These are phyloP conservation scores for Sporothrix brasiliensis DNA, from an alignment of 2,329 filamentous ascomycete species.

Conservation along the genomic window DNA sequence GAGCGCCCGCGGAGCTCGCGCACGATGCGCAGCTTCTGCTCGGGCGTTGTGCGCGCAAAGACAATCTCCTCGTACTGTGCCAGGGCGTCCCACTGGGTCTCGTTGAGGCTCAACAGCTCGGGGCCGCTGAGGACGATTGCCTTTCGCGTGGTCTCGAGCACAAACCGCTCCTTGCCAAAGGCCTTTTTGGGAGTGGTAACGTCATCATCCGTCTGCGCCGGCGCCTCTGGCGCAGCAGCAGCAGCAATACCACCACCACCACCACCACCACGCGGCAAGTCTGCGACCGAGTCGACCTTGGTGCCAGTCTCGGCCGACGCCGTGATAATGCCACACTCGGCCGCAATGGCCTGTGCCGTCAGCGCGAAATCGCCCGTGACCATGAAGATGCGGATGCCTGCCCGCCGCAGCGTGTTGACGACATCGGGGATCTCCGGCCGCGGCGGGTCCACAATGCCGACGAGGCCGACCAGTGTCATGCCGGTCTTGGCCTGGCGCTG, in stretches of 20 bases:
- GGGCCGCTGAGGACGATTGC: slow-evolving; percentile 67
- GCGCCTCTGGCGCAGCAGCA: background rate
- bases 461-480: slow-evolving; percentile 71
- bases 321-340: slow-evolving; percentile 68
- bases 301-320: slow-evolving; percentile 46
- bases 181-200: slow-evolving; percentile 31
- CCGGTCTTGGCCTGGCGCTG: slow-evolving; percentile 57
- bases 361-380: slow-evolving; percentile 78
- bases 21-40: slow-evolving; percentile 81
- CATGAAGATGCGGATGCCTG: slow-evolving; percentile 78
- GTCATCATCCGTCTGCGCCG: slow-evolving; percentile 38
- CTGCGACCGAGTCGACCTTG: slow-evolving; percentile 58
- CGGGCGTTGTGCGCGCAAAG: slow-evolving; percentile 74
- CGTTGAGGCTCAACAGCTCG: slow-evolving; percentile 66
- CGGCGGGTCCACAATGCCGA: slow-evolving; percentile 78
- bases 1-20: slow-evolving; percentile 67
- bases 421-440: slow-evolving; percentile 71
- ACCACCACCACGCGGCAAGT: slow-evolving; percentile 41
- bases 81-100: slow-evolving; percentile 69
- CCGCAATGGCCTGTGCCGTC: slow-evolving; percentile 72
- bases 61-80: slow-evolving; percentile 70
- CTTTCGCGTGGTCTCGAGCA: slow-evolving; percentile 39
- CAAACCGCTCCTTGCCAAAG: slow-evolving; percentile 27
- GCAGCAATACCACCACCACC: background rate
- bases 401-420: slow-evolving; percentile 66